These are phyloP conservation scores for Aspergillus caelatus DNA, from an alignment of 2,329 filamentous ascomycete genomes.

Conservation along the genomic window DNA sequence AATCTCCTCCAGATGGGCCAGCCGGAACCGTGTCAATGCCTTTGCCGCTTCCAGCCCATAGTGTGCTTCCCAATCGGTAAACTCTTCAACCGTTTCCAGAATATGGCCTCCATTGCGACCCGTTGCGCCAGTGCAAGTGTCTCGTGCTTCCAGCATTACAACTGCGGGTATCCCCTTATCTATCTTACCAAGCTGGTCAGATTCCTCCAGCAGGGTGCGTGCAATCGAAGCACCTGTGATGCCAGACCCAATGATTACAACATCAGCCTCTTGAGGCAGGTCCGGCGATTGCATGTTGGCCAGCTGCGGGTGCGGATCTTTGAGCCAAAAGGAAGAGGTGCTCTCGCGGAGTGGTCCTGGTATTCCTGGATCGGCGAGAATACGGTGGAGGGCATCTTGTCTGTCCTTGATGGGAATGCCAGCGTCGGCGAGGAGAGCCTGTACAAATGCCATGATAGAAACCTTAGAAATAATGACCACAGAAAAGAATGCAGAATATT, in stretches of 20 bases:
- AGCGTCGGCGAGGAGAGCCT: conserved; percentile 21
- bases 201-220: conserved; percentile 21
- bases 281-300: conserved; percentile 18
- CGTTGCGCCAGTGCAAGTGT: conserved; percentile 35
- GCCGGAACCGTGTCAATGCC: conserved; percentile 25
- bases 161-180: conserved; percentile 15
- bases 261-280: conserved; percentile 29
- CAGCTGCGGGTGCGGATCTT: conserved; percentile 26
- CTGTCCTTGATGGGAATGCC: conserved; percentile 21
- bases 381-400: conserved; percentile 28
- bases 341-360: conserved; percentile 24
- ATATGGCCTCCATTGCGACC: conserved; percentile 40
- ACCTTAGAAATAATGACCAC: no score
- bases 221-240: conserved; percentile 32
- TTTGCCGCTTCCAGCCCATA: conserved; percentile 25
- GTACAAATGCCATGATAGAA: conserved; percentile 27
- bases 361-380: conserved; percentile 29
- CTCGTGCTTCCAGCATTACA: conserved; percentile 35
- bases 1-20: conserved; percentile 28
- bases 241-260: conserved; percentile 36
- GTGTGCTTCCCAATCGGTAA: conserved; percentile 17
- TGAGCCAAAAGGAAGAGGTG: conserved; percentile 39
- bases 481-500: neutral
- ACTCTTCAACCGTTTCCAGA: conserved; percentile 30
- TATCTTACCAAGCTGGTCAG: neutral